phyloP scores from a whole-genome alignment of 306 rosid species.

The Cucumis melo region DNA sequence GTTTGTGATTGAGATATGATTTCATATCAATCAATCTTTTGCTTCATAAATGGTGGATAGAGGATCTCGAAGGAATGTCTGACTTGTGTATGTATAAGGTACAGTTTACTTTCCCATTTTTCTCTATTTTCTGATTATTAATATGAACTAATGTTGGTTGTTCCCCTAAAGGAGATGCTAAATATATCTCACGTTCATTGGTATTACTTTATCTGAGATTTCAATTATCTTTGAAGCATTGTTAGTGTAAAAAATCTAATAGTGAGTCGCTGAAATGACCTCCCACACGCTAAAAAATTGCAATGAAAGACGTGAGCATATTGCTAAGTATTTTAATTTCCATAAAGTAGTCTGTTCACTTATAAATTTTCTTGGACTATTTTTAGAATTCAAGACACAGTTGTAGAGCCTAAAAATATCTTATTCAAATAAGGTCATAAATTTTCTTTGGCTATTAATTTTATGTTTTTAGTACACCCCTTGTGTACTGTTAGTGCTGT shows the following conservation, averaged over 20 bases:
- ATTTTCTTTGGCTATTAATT: no score
- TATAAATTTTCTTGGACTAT: background rate
- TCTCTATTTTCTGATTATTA: background rate
- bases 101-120: conserved; percentile 1
- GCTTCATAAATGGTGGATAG: conserved; percentile 37
- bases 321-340: background rate
- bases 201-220: background rate
- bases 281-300: background rate
- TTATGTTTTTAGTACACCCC: background rate
- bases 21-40: conserved; percentile 26
- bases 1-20: conserved; percentile 20
- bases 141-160: background rate
- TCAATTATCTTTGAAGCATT: background rate
- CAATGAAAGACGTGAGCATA: background rate
- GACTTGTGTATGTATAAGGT: conserved; percentile 46
- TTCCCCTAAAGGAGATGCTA: background rate
- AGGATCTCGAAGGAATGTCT: conserved; percentile 39
- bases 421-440: no score
- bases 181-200: background rate
- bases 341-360: background rate
- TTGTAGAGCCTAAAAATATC: no score
- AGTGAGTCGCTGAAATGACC: no score
- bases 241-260: background rate
- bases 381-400: background rate
- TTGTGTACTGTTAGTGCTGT: background rate